phyloP scores from a whole-genome alignment of 331 rosid genomes.

The Malus hybrid region DNA sequence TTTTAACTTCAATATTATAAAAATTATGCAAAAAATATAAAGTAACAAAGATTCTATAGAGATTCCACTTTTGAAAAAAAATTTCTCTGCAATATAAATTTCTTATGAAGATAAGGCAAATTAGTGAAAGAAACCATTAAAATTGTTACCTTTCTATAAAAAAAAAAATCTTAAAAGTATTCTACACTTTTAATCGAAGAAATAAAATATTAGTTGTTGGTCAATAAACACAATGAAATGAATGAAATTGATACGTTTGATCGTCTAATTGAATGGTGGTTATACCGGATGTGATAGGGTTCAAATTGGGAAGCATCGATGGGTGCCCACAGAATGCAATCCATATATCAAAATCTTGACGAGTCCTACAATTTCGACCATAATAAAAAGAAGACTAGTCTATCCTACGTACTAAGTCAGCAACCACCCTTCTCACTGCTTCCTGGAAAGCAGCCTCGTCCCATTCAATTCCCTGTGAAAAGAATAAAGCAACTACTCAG shows the following conservation, averaged over 20 bases:
- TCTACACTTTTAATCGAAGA: too few relatives aligned
- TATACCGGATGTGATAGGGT: neutral
- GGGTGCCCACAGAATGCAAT: neutral
- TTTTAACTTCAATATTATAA: too few relatives aligned
- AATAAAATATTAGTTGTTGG: neutral
- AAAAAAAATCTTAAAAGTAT: too few relatives aligned
- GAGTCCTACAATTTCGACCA: neutral
- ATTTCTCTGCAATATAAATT: too few relatives aligned
- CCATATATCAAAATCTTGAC: constrained; percentile 9
- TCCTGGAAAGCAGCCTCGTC: constrained; percentile 76
- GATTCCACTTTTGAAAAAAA: too few relatives aligned
- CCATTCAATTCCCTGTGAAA: constrained; percentile 57
- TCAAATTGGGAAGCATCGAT: neutral
- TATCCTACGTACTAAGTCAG: constrained; percentile 18
- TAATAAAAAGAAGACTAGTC: neutral
- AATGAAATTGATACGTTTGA: neutral
- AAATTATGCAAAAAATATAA: too few relatives aligned
- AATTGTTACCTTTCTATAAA: too few relatives aligned
- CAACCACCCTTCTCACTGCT: constrained; percentile 72
- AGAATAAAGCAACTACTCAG: neutral
- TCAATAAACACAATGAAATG: neutral
- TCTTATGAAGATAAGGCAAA: too few relatives aligned
- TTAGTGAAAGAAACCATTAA: too few relatives aligned
- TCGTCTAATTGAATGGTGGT: neutral
- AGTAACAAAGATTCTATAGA: too few relatives aligned